Percentiles rank a stretch among this genome's conserved stretches.
Evolutionary conservation across 2,329 filamentous ascomycete species (phyloP).

Genomic region (Microcyclosporella mali): DNA sequence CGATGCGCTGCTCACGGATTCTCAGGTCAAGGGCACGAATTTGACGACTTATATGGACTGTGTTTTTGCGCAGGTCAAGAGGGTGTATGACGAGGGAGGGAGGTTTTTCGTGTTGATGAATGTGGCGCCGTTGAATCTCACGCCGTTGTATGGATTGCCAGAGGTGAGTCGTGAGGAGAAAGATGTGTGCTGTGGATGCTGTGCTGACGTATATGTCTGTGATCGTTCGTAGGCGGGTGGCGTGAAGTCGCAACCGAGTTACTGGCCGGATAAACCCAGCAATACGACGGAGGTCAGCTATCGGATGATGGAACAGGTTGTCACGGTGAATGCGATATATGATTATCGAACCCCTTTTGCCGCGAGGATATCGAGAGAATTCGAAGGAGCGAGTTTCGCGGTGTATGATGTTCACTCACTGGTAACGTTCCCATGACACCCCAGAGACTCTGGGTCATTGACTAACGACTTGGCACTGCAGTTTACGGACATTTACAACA

Average conservation of each 20-base stretch:
- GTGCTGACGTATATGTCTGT: too few species aligned
- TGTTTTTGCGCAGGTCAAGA: constrained; percentile 57
- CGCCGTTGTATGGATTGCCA: constrained; percentile 55
- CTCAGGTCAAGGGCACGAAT: constrained; percentile 53
- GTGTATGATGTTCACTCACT: constrained; percentile 62
- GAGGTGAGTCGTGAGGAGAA: too few species aligned
- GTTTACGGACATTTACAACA: constrained; percentile 58
- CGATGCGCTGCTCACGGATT: constrained; percentile 59
- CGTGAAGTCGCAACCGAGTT: not conserved
- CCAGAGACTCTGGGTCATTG: not conserved
- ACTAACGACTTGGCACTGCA: constrained; percentile 20
- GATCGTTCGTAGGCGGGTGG: not conserved
- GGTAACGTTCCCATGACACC: constrained; percentile 31
- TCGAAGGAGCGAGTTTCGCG: constrained; percentile 54
- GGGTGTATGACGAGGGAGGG: constrained; percentile 59
- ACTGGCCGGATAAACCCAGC: constrained; percentile 44
- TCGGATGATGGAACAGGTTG: constrained; percentile 49
- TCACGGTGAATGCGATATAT: constrained; percentile 47
- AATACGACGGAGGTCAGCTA: constrained; percentile 48
- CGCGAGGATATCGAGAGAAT: constrained; percentile 37
- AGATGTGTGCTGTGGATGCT: too few species aligned
- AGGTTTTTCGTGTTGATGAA: constrained; percentile 71
- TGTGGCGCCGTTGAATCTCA: constrained; percentile 58
- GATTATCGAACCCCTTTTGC: constrained; percentile 48
- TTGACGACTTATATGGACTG: constrained; percentile 63